Base-by-base conservation (phyloP, 2,329 filamentous ascomycete species). In the Laburnicola sp. region DNA sequence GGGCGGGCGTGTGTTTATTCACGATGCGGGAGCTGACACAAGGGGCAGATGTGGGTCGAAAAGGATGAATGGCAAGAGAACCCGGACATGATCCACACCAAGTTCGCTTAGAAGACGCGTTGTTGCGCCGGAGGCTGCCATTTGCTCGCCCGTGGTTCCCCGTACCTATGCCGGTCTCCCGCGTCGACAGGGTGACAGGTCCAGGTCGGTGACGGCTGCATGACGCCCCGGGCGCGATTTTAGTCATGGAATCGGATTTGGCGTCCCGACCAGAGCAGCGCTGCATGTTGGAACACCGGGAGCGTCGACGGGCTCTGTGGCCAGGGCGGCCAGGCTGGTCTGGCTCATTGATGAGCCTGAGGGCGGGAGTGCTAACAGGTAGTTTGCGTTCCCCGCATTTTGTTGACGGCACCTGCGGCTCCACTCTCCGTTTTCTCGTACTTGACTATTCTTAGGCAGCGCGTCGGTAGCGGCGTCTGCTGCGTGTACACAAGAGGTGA, bases 21-120 rank as follows among this genome's bases (percentile, higher is more conserved):
- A 16, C 48, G 42, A 48, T 55, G 50, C 30, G 57, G 16, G 54
- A 37, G 59, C 69, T 73, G 62, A 72, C 65, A 62, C 54, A 46
- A 50, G 44, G 30, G 56, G 50, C 72, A 96, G 93, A 99, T 99
- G 94, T 97, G 94, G 91, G 94, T 99, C 69, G 96, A 91, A 76
- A 93, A 96, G 71, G 94, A 97, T 71, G 94, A 99, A 80, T 99
- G 94, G 94, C 94, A 99, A 74, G 94, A 99, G 82, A 96, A 99
- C 72, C 94, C 94, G 16, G 93, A 99, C 70, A 94, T 99, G 66
- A 97, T 99, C 71, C 93, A 97, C 76, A 94, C 91, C 69, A 97
- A 96, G 76, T 96, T 97, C 75, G 92, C 91, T 67, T 97, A 71
- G 53, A 54, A 38, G 57, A 81, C 74, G 55, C 58, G 54, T 55